Conservation (phyloP, 2,329 filamentous ascomycete genomes). For the Aspergillus sp. region DNA sequence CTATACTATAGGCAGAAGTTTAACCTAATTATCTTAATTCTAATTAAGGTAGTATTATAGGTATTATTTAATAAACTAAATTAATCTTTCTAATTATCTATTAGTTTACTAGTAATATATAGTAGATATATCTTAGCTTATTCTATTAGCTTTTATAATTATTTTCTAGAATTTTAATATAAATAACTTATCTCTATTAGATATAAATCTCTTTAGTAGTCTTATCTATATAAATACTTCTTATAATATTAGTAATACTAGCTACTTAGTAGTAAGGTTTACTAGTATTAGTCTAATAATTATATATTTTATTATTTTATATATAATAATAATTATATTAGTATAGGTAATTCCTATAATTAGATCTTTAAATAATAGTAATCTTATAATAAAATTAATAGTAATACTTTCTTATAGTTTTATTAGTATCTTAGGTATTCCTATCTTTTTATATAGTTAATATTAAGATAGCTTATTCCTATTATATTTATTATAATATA, state of each 20-base stretch:
- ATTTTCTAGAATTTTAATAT: neutral
- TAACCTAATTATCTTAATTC: slow-evolving; percentile 1
- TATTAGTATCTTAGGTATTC: neutral
- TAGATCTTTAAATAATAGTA: neutral
- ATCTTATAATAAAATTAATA: neutral
- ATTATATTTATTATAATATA: neutral
- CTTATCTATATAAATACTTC: neutral
- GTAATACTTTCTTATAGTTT: slow-evolving; percentile 4
- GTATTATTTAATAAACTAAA: slow-evolving; percentile 1
- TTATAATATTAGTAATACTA: neutral
- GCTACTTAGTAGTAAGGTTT: neutral
- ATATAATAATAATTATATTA: neutral
- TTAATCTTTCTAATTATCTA: neutral
- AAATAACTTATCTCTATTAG: neutral
- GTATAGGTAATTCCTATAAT: neutral
- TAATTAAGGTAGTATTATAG: slow-evolving; percentile 1
- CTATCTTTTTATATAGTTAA: slow-evolving; percentile 1
- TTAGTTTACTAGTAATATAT: neutral
- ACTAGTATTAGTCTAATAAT: neutral
- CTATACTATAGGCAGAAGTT: neutral
- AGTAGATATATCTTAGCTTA: neutral
- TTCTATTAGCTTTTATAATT: neutral
- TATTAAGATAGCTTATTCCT: neutral
- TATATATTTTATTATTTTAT: slow-evolving; percentile 9
- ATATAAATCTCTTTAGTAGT: neutral